Evolutionary conservation across 176 grass and related monocot genomes (phyloP), one percentile per base, ranked within the genome.

Genomic region (Coix lacrymajobi): DNA sequence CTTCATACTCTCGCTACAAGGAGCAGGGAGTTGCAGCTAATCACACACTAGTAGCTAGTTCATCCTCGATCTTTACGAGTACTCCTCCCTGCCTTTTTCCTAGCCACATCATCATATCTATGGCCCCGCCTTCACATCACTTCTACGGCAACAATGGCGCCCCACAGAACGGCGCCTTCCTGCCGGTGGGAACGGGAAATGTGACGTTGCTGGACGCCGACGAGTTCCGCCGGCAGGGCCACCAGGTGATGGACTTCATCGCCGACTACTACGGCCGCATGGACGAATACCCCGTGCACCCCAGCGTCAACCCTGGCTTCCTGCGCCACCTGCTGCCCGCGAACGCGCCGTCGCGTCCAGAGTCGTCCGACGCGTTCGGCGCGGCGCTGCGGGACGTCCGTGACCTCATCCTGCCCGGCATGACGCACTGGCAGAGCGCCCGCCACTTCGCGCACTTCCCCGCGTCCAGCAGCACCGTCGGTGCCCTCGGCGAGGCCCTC

Each of bases 391-490:
- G 20, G 2, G 85, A 87, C 36, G 49, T 87, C 26, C 45, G 19
- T 13, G 25, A 77, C 34, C 28, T 77, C 3, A 76, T 82, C 37
- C 16, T 87, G 24, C 85, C 79, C 0, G 85, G 85, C 13, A 37
- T 87, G n/a, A 82, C 79, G 19, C 79, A 87, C 62, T 87, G 79
- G 85, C 85, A 87, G 71, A 82, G 85, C 71, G 62, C 85, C 1
- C 80, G 68, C 26, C 81, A 76, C 36, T 87, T 75, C 79, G 85
- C 85, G 33, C 81, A 77, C 62, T 87, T 82, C 57, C 77, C 54
- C 20, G 78, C 44, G 69, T 66, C 69, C 1, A 63, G 43, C 44
- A 87, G 78, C 85, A 57, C 40, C 11, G 60, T 68, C 17, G 85
- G 78, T 0, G 62, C 79, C 60, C 69, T 81, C 4, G 84, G 76